Base-by-base conservation (phyloP, 495 filamentous ascomycete species). In the Tuber indicum region DNA sequence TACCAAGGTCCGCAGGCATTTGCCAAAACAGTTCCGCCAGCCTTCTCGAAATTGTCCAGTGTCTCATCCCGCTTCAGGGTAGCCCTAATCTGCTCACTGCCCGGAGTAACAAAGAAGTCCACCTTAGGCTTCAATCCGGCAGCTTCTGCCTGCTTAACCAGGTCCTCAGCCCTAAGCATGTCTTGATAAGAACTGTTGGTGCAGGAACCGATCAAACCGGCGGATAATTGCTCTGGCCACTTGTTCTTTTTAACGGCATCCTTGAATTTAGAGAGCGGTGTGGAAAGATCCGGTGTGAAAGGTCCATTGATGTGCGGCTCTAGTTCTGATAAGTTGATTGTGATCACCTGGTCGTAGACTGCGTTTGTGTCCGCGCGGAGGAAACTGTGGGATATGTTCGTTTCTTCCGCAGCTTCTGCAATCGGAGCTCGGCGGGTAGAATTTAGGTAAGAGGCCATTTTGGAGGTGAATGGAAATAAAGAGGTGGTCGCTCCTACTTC, bases 111-210 rank as follows among this genome's bases (percentile, higher is more conserved):
- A 86, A 96, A 97, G 87, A 99, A 97, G 79, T 93, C 92, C 1
- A 91, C 89, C 82, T 92, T 93, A 26, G 95, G 94, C 86, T 93
- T 92, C 44, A 99, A 86, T 47, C 96, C 96, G 16, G 92, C 96
- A 46, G 92, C 90, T 72, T 89, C 87, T 21, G 96, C 96, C 84
- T 96, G 94, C 85, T 94, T 94, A 71, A 98, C 92, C 74, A 99
- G 88, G 81, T 93, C 87, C 87, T 98, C 96, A 23, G 94, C 92
- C 72, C 96, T 91, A 16, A 93, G 94, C 96, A 99, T 99, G 83
- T 99, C 96, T 86, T 97, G 90, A 84, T 97, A 99, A 5, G 96
- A 98, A 85, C 93, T 96, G 87, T 99, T 99, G 21, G 96, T 99
- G 86, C 96, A 99, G 86, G 93, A 97, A 70, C 96, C 96, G 82